Evolutionary conservation across 257 asterid species (phyloP).

Genomic region (Solanum chiquidenum): DNA sequence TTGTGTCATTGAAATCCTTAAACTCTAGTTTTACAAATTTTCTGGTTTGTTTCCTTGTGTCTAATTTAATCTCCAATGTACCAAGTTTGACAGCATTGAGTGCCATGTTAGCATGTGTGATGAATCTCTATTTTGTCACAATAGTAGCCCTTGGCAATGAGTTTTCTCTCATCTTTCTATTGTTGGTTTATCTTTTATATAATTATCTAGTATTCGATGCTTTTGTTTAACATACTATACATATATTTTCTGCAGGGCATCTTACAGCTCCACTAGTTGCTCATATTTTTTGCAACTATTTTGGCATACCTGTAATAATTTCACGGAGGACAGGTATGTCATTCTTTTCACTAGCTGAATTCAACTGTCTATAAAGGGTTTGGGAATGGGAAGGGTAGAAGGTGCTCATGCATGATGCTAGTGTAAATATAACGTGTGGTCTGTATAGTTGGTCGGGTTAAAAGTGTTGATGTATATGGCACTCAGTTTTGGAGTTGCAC

Average conservation of each 20-base stretch:
- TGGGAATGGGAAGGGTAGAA: background rate
- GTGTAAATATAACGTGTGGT: background rate
- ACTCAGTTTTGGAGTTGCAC: background rate
- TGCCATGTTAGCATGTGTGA: background rate
- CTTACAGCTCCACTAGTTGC: conserved; percentile 73
- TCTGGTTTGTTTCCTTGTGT: background rate
- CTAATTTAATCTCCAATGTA: background rate
- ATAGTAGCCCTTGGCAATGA: background rate
- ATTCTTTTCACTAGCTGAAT: background rate
- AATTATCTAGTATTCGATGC: background rate
- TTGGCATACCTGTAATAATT: conserved; percentile 72
- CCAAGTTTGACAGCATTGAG: background rate
- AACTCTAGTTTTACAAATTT: background rate
- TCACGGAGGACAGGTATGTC: conserved; percentile 58
- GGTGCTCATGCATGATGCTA: background rate
- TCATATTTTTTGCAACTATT: conserved; percentile 82
- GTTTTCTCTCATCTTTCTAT: background rate
- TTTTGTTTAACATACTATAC: background rate
- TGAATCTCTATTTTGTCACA: background rate
- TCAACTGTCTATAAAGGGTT: background rate
- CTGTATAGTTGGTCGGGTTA: background rate
- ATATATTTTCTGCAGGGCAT: conserved; percentile 45
- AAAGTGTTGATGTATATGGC: background rate
- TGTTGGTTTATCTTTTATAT: background rate
- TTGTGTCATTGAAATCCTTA: background rate